Percentiles rank a stretch among this genome's conserved stretches.
phyloP scores from a whole-genome alignment of 1,284 basidiomycete genomes.

The Limonomyces culmigenus region DNA sequence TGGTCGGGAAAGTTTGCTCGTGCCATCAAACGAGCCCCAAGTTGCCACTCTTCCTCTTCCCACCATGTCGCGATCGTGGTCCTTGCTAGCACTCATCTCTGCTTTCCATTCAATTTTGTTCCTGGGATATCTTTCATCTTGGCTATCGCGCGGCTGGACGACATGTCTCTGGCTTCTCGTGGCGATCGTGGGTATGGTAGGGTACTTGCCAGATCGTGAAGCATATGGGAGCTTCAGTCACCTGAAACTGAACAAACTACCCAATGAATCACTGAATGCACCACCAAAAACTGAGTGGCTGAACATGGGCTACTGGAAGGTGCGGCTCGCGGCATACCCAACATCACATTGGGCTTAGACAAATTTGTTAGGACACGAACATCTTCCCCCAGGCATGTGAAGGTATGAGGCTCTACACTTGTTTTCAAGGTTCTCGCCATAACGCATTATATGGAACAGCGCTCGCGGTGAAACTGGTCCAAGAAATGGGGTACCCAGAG shows the following conservation, averaged over 20 bases:
- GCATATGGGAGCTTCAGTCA: constrained; percentile 43
- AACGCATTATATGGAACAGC: constrained; percentile 16
- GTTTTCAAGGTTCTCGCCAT: neutral
- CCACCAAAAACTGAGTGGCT: constrained; percentile 45
- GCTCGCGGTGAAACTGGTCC: constrained; percentile 33
- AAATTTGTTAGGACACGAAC: constrained; percentile 28
- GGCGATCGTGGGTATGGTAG: no score
- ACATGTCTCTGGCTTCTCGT: no score
- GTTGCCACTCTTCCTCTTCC: no score
- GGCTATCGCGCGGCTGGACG: no score
- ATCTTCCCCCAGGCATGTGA: constrained; percentile 43
- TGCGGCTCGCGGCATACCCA: constrained; percentile 9
- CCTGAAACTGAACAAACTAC: constrained; percentile 24
- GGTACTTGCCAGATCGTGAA: no score
- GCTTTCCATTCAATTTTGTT: no score
- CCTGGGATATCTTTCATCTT: no score
- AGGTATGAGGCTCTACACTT: constrained; percentile 18
- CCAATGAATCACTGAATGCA: constrained; percentile 14
- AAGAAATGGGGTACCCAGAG: constrained; percentile 22
- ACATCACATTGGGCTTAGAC: neutral
- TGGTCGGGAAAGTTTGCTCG: no score
- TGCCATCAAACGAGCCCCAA: no score
- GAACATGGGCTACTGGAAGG: constrained; percentile 55
- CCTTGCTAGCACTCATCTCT: no score
- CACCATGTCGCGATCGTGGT: no score